Conservation (phyloP, 495 filamentous ascomycete species). For the Poronia punctata region DNA sequence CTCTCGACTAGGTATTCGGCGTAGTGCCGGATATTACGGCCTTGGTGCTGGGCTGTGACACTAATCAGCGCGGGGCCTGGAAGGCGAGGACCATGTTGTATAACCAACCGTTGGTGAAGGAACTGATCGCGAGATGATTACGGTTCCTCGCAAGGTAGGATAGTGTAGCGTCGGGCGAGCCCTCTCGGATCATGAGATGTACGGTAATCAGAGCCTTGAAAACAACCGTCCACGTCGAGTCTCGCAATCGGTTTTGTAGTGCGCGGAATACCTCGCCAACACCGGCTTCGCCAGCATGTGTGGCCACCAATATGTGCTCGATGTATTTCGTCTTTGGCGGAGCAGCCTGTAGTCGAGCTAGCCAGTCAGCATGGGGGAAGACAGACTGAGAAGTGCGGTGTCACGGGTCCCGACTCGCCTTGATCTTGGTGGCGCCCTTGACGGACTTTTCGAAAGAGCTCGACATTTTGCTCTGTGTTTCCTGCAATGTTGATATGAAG, state of each 20-base stretch:
- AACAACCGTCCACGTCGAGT: slow-evolving; percentile 94
- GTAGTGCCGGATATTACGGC: slow-evolving; percentile 90
- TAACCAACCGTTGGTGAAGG: slow-evolving; percentile 81
- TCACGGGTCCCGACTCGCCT: slow-evolving; percentile 47
- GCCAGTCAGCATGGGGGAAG: slow-evolving; percentile 13
- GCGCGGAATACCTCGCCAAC: slow-evolving; percentile 94
- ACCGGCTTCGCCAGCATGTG: slow-evolving; percentile 88
- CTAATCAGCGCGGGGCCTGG: slow-evolving; percentile 17
- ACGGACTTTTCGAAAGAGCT: slow-evolving; percentile 87
- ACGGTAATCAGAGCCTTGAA: slow-evolving; percentile 95
- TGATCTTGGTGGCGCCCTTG: slow-evolving; percentile 90
- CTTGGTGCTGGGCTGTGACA: slow-evolving; percentile 78
- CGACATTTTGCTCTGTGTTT: slow-evolving; percentile 48
- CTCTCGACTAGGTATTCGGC: slow-evolving; percentile 77
- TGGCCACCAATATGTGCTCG: slow-evolving; percentile 94
- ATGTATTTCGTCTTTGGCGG: slow-evolving; percentile 99
- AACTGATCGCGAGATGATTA: slow-evolving; percentile 76
- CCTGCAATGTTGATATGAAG: not conserved
- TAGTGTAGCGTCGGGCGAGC: slow-evolving; percentile 81
- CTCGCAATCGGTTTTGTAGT: slow-evolving; percentile 77
- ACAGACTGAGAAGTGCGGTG: not conserved
- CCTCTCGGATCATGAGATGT: slow-evolving; percentile 96
- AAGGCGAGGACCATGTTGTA: too few species aligned
- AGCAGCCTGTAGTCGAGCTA: slow-evolving; percentile 58
- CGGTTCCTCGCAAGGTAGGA: slow-evolving; percentile 78